Conservation (phyloP, 768 basidiomycete genomes). For the Leccinum variicolor region DNA sequence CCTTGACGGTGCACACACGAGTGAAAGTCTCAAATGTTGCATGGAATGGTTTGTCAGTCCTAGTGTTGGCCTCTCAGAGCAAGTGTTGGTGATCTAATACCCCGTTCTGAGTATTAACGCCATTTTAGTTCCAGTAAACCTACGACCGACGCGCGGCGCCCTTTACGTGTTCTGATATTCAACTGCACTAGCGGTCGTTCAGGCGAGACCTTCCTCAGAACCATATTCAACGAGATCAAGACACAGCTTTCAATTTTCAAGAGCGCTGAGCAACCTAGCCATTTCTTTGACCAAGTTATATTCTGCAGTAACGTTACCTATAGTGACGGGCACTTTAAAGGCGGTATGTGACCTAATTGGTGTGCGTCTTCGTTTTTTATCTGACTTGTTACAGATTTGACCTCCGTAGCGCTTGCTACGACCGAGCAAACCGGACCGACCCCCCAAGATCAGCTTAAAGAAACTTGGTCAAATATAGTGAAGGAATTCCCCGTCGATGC, state of each 20-base stretch:
- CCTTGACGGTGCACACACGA: slow-evolving; percentile 94
- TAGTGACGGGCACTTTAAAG: slow-evolving; percentile 83
- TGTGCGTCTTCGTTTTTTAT: neutral
- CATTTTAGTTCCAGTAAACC: neutral
- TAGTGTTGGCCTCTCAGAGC: slow-evolving; percentile 43
- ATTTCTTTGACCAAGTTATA: slow-evolving; percentile 80
- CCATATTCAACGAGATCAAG: slow-evolving; percentile 52
- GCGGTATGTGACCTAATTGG: slow-evolving; percentile 51
- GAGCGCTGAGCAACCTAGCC: slow-evolving; percentile 34
- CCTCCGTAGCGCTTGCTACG: slow-evolving; percentile 60
- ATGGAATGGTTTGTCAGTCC: slow-evolving; percentile 83
- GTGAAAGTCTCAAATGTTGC: slow-evolving; percentile 85
- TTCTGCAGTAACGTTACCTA: slow-evolving; percentile 99
- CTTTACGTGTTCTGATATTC: slow-evolving; percentile 73
- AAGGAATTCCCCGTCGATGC: slow-evolving; percentile 57
- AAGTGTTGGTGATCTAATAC: slow-evolving; percentile 11
- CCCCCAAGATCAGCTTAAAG: slow-evolving; percentile 72
- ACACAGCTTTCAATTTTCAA: slow-evolving; percentile 43
- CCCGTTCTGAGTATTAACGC: slow-evolving; percentile 3
- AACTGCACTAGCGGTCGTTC: slow-evolving; percentile 94
- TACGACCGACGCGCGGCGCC: slow-evolving; percentile 21
- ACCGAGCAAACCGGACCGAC: slow-evolving; percentile 63
- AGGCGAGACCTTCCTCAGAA: slow-evolving; percentile 63
- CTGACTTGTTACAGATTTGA: slow-evolving; percentile 57
- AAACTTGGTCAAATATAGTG: slow-evolving; percentile 65